Evolutionary conservation across 2,329 filamentous ascomycete genomes (phyloP).

Genomic region (Xylaria sp.): DNA sequence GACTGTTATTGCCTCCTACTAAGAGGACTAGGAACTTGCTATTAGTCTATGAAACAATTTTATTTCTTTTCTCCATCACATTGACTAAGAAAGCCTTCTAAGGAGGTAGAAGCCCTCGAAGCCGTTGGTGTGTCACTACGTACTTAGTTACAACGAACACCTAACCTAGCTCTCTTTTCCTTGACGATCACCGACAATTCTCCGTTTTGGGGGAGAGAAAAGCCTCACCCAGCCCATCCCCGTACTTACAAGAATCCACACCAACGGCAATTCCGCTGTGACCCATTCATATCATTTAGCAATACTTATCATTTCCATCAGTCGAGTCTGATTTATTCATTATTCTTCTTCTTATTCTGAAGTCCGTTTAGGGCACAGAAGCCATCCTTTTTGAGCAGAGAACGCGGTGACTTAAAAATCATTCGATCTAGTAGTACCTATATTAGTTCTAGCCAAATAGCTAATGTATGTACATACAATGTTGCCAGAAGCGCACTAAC

Average conservation of each 20-base stretch:
- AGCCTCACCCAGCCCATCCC: neutral
- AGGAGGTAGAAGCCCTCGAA: neutral
- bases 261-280: neutral
- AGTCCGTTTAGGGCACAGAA: slow-evolving; percentile 3
- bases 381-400: slow-evolving; percentile 16
- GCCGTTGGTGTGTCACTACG: neutral
- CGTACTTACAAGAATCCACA: neutral
- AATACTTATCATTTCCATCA: slow-evolving; percentile 7
- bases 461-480: neutral
- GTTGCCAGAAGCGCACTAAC: neutral
- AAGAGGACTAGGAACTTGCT: neutral
- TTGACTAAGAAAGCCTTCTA: slow-evolving; percentile 1
- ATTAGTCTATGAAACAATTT: neutral
- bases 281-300: neutral
- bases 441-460: slow-evolving; percentile 14
- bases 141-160: neutral
- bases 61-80: slow-evolving; percentile 1
- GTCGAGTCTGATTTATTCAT: slow-evolving; percentile 4
- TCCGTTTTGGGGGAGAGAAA: neutral
- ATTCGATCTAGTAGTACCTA: neutral
- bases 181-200: neutral
- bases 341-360: neutral
- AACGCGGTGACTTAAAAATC: slow-evolving; percentile 10
- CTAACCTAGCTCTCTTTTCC: neutral
- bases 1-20: neutral